Percentiles rank a stretch among this genome's conserved stretches.
Conservation (phyloP, 441 rosid genomes). For the Populus hybrid region DNA sequence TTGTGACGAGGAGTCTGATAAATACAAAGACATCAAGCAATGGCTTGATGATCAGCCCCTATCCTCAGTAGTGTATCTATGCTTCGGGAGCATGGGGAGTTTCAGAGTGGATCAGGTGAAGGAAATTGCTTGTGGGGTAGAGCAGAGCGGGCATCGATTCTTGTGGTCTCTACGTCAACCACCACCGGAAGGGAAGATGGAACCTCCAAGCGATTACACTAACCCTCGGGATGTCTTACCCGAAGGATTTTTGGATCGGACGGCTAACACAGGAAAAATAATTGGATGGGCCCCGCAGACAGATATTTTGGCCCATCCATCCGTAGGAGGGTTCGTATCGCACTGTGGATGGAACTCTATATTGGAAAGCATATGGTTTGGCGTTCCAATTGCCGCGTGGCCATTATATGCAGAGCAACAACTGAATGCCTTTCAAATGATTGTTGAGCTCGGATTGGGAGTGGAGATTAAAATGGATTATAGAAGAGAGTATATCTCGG, state of each 20-base stretch:
- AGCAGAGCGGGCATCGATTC: neutral
- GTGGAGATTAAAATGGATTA: constrained; percentile 20
- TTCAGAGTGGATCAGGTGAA: neutral
- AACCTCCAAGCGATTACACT: neutral
- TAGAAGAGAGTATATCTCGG: neutral
- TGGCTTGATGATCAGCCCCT: neutral
- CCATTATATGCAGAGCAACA: constrained; percentile 25
- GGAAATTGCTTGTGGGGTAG: neutral
- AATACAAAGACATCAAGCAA: neutral
- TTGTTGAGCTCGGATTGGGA: constrained; percentile 18
- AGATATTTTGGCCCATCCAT: neutral
- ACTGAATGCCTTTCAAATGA: constrained; percentile 21
- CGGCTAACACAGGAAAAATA: neutral
- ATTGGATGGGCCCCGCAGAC: neutral
- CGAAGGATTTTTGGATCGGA: neutral
- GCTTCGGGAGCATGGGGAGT: neutral
- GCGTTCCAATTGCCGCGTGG: constrained; percentile 25
- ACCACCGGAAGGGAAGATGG: neutral
- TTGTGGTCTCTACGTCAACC: neutral
- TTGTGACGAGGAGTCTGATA: neutral
- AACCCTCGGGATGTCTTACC: neutral
- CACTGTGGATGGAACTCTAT: constrained; percentile 25
- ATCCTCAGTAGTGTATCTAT: too few species aligned
- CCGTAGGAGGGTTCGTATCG: neutral
- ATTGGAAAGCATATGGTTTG: constrained; percentile 17